Conservation (phyloP, 176 grass and related monocot species). For the Bonia amplexicaulis region DNA sequence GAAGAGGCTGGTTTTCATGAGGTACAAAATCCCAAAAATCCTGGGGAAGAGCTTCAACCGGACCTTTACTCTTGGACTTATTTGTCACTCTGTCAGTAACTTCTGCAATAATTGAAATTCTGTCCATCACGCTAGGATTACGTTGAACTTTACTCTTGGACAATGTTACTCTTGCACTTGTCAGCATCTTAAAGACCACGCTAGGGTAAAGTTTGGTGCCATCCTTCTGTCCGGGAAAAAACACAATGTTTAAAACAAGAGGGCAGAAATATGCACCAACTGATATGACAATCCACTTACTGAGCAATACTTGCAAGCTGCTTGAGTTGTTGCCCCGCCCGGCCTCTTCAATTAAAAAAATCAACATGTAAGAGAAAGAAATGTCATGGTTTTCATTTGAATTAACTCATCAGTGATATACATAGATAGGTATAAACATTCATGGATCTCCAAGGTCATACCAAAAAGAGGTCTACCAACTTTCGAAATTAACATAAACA, state of each 20-base stretch:
- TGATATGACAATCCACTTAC: conserved; percentile 56
- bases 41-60: conserved; percentile 50
- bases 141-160: conserved; percentile 28
- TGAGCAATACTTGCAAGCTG: conserved; percentile 75
- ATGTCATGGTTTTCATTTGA: not conserved
- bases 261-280: conserved; percentile 18
- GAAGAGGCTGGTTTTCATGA: conserved; percentile 42
- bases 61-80: conserved; percentile 49
- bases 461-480: not conserved
- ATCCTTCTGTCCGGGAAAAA: conserved; percentile 61
- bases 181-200: conserved; percentile 47
- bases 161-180: conserved; percentile 37
- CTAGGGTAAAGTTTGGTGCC: conserved; percentile 55
- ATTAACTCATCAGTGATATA: not conserved
- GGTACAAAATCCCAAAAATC: conserved; percentile 96
- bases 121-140: conserved; percentile 41
- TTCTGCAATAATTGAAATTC: conserved; percentile 71
- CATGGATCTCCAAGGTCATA: not conserved
- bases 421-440: not conserved
- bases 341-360: conserved; percentile 40
- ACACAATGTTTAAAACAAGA: conserved; percentile 25
- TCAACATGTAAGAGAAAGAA: conserved; percentile 38
- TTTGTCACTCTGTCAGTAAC: conserved; percentile 59
- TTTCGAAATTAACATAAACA: not conserved
- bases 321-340: conserved; percentile 26